Evolutionary conservation across 257 asterid species (phyloP).

Genomic region (Forsythia suspensa): DNA sequence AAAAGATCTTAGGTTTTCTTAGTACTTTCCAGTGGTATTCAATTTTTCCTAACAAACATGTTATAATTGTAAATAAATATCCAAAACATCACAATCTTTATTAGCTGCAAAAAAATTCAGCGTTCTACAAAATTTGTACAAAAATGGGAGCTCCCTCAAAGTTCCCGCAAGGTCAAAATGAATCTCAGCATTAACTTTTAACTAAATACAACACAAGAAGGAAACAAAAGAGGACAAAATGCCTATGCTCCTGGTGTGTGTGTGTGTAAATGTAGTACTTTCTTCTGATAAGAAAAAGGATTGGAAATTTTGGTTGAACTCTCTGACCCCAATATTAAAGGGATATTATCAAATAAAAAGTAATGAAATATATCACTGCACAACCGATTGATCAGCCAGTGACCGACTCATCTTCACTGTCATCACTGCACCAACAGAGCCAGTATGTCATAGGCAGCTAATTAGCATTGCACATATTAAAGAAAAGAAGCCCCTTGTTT

Average conservation of each 20-base stretch:
- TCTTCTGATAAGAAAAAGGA: slow-evolving; percentile 12
- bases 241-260: neutral
- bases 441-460: neutral
- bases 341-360: neutral
- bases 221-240: neutral
- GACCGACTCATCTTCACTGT: slow-evolving; percentile 54
- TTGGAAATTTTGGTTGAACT: neutral
- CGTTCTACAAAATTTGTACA: slow-evolving; percentile 8
- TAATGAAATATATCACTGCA: neutral
- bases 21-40: neutral
- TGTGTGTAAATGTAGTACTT: slow-evolving; percentile 13
- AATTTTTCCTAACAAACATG: too few relatives aligned
- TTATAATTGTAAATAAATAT: neutral
- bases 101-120: slow-evolving; percentile 14
- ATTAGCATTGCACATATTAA: neutral
- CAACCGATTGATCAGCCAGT: slow-evolving; percentile 29
- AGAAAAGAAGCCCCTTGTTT: slow-evolving; percentile 1
- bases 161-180: slow-evolving; percentile 33
- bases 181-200: slow-evolving; percentile 17
- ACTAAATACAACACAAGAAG: slow-evolving; percentile 19
- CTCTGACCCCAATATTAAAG: slow-evolving; percentile 9
- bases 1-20: too few relatives aligned
- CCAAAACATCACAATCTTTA: neutral
- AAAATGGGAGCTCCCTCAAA: slow-evolving; percentile 40
- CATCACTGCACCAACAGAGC: slow-evolving; percentile 70